A percentile compares a stretch with the other conserved stretches of the same genome.
Evolutionary conservation across 23 red algal species (phyloP).

Genomic region (Gracilaria domingensis): DNA sequence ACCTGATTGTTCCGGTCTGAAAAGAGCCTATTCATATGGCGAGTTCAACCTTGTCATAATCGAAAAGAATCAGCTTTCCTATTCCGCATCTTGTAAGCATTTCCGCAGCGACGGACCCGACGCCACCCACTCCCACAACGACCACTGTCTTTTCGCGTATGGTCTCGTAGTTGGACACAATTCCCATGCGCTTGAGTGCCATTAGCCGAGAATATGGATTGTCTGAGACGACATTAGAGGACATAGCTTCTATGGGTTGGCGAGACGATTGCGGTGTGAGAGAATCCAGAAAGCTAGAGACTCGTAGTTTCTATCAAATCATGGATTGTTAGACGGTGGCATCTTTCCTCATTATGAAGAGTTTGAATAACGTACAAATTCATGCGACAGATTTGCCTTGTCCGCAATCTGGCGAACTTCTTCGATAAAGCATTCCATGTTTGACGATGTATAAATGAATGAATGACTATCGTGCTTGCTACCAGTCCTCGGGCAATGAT

Average conservation of each 20-base stretch:
- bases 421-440: not conserved
- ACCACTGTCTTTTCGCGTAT: slow-evolving; percentile 70
- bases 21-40: slow-evolving; percentile 98
- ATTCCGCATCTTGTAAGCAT: slow-evolving; percentile 96
- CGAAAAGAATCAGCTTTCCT: slow-evolving; percentile 88
- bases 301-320: slow-evolving; percentile 17
- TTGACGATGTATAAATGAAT: not conserved
- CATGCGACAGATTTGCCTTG: not conserved
- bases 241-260: slow-evolving; percentile 46
- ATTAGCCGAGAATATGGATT: slow-evolving; percentile 96
- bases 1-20: slow-evolving; percentile 76
- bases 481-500: not conserved
- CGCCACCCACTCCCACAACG: slow-evolving; percentile 89
- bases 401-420: not conserved
- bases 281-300: slow-evolving; percentile 13
- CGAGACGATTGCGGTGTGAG: slow-evolving; percentile 3
- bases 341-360: not conserved
- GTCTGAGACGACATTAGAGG: slow-evolving; percentile 56
- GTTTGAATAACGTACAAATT: not conserved
- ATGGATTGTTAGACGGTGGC: not conserved
- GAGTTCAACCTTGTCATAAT: slow-evolving; percentile 89
- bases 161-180: slow-evolving; percentile 83
- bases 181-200: slow-evolving; percentile 92
- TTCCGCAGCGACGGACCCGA: slow-evolving; percentile 89
- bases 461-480: too few relatives aligned